A percentile compares a stretch with the other conserved stretches of the same genome.
Evolutionary conservation across 331 rosid species (phyloP).

Genomic region (Cucumis variabilis): DNA sequence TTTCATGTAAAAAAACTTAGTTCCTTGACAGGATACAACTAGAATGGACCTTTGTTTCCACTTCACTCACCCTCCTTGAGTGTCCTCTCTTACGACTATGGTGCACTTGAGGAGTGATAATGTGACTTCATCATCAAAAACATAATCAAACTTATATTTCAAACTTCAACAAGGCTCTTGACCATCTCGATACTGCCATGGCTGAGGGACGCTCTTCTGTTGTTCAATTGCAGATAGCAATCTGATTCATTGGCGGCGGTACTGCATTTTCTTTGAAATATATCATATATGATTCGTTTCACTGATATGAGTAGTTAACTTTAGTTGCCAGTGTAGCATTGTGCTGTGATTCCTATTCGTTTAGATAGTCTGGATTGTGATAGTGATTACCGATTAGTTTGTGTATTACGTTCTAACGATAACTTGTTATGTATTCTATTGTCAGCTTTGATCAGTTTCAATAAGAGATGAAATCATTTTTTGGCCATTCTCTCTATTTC

Average conservation of each 20-base stretch:
- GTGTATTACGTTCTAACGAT: neutral
- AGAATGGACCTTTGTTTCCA: no score
- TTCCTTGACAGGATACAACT: no score
- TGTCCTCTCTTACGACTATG: no score
- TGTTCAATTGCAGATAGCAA: conserved; percentile 42
- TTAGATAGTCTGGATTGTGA: neutral
- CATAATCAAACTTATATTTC: no score
- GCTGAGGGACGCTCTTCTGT: conserved; percentile 32
- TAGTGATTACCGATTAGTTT: neutral
- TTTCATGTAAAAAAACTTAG: no score
- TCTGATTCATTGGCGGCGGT: conserved; percentile 58
- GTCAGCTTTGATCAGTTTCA: neutral
- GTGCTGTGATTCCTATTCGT: neutral
- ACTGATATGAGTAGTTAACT: neutral
- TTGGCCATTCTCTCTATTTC: neutral
- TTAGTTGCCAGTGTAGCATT: no score
- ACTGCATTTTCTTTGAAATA: neutral
- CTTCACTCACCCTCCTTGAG: no score
- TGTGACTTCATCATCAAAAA: no score
- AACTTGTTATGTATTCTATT: neutral
- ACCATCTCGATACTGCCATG: conserved; percentile 28
- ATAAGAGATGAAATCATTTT: neutral
- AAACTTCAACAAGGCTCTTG: no score
- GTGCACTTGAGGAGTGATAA: no score
- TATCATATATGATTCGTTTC: neutral